Evolutionary conservation across 2,329 filamentous ascomycete species (phyloP), one percentile per base, ranked within the genome.

Genomic region (Neospermospora avenae): DNA sequence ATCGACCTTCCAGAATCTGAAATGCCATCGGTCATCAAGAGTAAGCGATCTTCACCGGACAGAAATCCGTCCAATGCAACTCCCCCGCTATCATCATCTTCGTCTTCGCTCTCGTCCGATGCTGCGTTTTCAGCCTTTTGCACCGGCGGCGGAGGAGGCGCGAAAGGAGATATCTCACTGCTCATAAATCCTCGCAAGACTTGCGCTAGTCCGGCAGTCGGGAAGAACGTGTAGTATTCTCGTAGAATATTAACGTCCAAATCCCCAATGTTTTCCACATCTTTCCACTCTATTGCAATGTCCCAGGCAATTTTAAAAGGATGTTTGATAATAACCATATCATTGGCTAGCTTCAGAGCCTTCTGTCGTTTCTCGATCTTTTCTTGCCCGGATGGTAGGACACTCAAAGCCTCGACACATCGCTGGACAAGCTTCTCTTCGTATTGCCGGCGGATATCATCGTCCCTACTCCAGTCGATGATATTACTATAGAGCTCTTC

Each of bases 291-390:
- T 60, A 99, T 80, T 31, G 89, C 83, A 62, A 97, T 88, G 68
- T 91, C 88, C 96, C 96, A 99, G 0, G 95, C 95, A 16, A 96
- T 80, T 64, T 88, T 85, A 75, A 88, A 96, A 0, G 91, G 90
- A 68, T 98, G 92, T 68, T 93, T 93, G 72, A 99, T 95, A 61
- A 96, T 90, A 62, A 99, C 93, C 90, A 99, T 96, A 63, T 93
- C 95, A 64, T 87, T 85, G 0, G 93, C 92, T 55, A 95, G 78
- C 61, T 89, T 87, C 69, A 89, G 76, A 0, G 96, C 88, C 64
- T 89, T 86, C 37, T 85, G 78, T 25, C 90, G 83, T 73, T 96
- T 92, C 18, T 79, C 75, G 0, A 76, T 71, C 74, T 98, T 98
- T 60, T 86, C 78, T 3, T 77, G 73, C 28, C 87, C 85, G 1